A percentile compares a stretch with the other conserved stretches of the same genome.
phyloP scores from a whole-genome alignment of 805 yeast species.

The Vanderwaltozyma polyspora region DNA sequence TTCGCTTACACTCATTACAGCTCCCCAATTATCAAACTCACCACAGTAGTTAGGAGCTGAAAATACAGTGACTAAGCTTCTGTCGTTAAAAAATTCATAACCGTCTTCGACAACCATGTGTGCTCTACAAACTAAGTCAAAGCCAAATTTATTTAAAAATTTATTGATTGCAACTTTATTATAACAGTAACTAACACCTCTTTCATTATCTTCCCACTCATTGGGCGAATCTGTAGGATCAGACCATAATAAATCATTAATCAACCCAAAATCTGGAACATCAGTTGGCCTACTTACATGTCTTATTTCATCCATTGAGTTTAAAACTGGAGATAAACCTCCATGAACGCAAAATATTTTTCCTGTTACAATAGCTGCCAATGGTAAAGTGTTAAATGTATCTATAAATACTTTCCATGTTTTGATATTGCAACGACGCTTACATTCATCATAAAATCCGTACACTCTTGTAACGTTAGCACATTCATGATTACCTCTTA shows the following conservation, averaged over 20 bases:
- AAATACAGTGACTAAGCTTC: slow-evolving; percentile 64
- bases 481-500: slow-evolving; percentile 96
- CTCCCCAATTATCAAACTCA: slow-evolving; percentile 77
- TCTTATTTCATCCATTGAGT: slow-evolving; percentile 53
- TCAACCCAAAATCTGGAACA: slow-evolving; percentile 64
- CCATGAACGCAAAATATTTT: slow-evolving; percentile 87
- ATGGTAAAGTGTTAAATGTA: slow-evolving; percentile 87
- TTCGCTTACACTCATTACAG: slow-evolving; percentile 92
- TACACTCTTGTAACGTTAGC: slow-evolving; percentile 93
- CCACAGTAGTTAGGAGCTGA: slow-evolving; percentile 61
- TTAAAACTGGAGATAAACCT: slow-evolving; percentile 63
- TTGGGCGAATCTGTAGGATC: slow-evolving; percentile 51
- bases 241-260: slow-evolving; percentile 73
- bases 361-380: slow-evolving; percentile 88
- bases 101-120: slow-evolving; percentile 89
- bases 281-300: slow-evolving; percentile 69
- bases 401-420: slow-evolving; percentile 90
- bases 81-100: slow-evolving; percentile 64
- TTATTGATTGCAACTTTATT: slow-evolving; percentile 57
- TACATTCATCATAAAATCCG: slow-evolving; percentile 96
- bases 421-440: slow-evolving; percentile 79
- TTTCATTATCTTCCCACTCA: slow-evolving; percentile 70
- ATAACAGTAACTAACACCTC: slow-evolving; percentile 72
- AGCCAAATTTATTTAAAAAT: slow-evolving; percentile 51
- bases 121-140: slow-evolving; percentile 69